Evolutionary conservation across 495 filamentous ascomycete species (phyloP).

Genomic region (Aspergillus sclerotiicarbonarius): DNA sequence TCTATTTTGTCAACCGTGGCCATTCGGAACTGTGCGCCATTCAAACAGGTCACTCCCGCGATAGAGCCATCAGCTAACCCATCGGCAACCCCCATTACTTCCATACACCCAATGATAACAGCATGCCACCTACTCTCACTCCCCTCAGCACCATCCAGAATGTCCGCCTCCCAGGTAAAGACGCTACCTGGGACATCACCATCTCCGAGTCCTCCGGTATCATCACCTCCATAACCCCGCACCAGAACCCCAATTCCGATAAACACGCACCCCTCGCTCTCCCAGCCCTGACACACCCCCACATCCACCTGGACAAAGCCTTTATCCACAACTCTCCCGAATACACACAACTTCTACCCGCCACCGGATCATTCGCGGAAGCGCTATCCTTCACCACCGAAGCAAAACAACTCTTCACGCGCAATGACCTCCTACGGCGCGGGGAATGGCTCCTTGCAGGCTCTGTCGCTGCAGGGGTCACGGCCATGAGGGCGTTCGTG

Average conservation of each 20-base stretch:
- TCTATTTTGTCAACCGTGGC: neutral
- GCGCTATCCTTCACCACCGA: constrained; percentile 59
- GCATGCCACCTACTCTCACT: constrained; percentile 29
- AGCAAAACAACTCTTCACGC: constrained; percentile 62
- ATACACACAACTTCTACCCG: constrained; percentile 58
- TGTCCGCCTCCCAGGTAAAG: constrained; percentile 37
- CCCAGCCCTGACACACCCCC: constrained; percentile 69
- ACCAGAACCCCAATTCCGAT: constrained; percentile 8
- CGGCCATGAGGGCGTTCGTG: constrained; percentile 69
- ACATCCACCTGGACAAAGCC: constrained; percentile 75
- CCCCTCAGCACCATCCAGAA: constrained; percentile 28
- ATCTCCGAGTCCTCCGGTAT: constrained; percentile 32
- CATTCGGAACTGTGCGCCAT: neutral
- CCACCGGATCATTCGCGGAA: constrained; percentile 61
- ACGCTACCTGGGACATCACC: constrained; percentile 43
- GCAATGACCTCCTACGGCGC: constrained; percentile 57
- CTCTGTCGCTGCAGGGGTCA: constrained; percentile 65
- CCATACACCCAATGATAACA: neutral
- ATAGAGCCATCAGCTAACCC: neutral
- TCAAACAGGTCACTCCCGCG: neutral
- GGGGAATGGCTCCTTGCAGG: constrained; percentile 66
- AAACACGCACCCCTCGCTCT: constrained; percentile 29
- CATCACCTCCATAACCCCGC: constrained; percentile 40
- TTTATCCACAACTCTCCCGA: constrained; percentile 60
- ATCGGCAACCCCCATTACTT: neutral